Evolutionary conservation across 2,329 filamentous ascomycete species (phyloP).

Genomic region (Septoria linicola): DNA sequence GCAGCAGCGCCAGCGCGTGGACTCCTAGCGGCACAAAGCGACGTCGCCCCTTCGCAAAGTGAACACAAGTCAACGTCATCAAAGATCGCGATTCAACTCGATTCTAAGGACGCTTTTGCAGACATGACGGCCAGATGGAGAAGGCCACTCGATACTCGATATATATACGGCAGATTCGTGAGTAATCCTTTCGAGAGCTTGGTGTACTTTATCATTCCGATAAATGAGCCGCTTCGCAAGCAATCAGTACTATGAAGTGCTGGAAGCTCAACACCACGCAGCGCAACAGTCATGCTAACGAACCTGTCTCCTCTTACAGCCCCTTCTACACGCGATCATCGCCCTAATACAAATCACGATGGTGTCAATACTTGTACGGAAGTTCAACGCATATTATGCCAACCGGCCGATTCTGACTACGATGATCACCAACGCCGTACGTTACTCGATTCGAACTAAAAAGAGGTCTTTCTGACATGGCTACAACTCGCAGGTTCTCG

Average conservation of each 20-base stretch:
- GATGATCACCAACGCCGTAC: conserved; percentile 95
- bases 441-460: conserved; percentile 34
- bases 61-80: too few relatives aligned
- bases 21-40: too few relatives aligned
- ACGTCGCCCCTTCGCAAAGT: too few relatives aligned
- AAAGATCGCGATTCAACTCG: conserved; percentile 36
- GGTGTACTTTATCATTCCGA: too few relatives aligned
- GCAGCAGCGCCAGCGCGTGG: too few relatives aligned
- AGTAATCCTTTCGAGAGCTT: conserved; percentile 43
- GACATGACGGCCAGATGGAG: conserved; percentile 58
- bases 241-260: too few relatives aligned
- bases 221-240: not conserved
- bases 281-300: conserved; percentile 71
- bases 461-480: conserved; percentile 4
- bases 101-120: conserved; percentile 45
- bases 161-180: conserved; percentile 72
- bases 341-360: conserved; percentile 87
- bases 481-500: conserved; percentile 61
- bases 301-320: conserved; percentile 63
- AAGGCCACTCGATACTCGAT: conserved; percentile 68
- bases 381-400: conserved; percentile 93
- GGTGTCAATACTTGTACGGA: conserved; percentile 74
- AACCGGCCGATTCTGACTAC: conserved; percentile 95
- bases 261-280: conserved; percentile 67
- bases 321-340: conserved; percentile 79